Evolutionary conservation across 2,329 filamentous ascomycete genomes (phyloP).

Genomic region (Talaromyces sp.): DNA sequence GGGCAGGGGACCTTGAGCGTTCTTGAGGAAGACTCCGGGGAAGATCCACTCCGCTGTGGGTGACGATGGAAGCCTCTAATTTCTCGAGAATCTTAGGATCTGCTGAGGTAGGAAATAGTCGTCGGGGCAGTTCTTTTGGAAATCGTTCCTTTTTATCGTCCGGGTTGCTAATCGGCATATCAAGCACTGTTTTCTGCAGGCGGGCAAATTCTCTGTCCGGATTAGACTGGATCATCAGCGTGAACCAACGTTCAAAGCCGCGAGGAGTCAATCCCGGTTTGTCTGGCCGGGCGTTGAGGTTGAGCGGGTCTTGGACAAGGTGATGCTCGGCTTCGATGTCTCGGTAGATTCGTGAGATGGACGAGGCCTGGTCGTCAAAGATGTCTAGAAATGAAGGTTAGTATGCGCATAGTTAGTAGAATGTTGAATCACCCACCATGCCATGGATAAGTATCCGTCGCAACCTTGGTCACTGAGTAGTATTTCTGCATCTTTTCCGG

Average conservation of each 20-base stretch:
- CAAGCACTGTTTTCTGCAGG: slow-evolving; percentile 61
- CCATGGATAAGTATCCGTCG: slow-evolving; percentile 65
- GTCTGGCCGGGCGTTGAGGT: slow-evolving; percentile 48
- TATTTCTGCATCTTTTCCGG: slow-evolving; percentile 71
- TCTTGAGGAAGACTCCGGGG: slow-evolving; percentile 34
- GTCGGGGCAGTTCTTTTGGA: slow-evolving; percentile 70
- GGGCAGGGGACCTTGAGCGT: slow-evolving; percentile 28
- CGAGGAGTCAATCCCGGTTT: slow-evolving; percentile 61
- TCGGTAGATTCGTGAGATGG: slow-evolving; percentile 56
- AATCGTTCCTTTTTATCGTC: slow-evolving; percentile 66
- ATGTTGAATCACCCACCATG: slow-evolving; percentile 45
- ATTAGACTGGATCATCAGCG: slow-evolving; percentile 66
- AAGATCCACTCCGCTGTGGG: slow-evolving; percentile 46
- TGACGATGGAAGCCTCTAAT: slow-evolving; percentile 56
- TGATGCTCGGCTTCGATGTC: slow-evolving; percentile 56
- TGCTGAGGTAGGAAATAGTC: slow-evolving; percentile 60
- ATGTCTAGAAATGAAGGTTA: slow-evolving; percentile 37
- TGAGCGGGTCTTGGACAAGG: slow-evolving; percentile 50
- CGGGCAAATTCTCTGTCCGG: slow-evolving; percentile 70
- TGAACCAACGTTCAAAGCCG: slow-evolving; percentile 70
- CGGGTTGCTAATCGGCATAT: slow-evolving; percentile 65
- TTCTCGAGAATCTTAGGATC: slow-evolving; percentile 56
- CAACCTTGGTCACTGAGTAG: slow-evolving; percentile 62
- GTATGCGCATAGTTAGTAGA: background rate
- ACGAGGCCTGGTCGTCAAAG: slow-evolving; percentile 50